These are phyloP conservation scores for Ogataea nonfermentans DNA, from an alignment of 805 yeast genomes.

Conservation along the genomic window DNA sequence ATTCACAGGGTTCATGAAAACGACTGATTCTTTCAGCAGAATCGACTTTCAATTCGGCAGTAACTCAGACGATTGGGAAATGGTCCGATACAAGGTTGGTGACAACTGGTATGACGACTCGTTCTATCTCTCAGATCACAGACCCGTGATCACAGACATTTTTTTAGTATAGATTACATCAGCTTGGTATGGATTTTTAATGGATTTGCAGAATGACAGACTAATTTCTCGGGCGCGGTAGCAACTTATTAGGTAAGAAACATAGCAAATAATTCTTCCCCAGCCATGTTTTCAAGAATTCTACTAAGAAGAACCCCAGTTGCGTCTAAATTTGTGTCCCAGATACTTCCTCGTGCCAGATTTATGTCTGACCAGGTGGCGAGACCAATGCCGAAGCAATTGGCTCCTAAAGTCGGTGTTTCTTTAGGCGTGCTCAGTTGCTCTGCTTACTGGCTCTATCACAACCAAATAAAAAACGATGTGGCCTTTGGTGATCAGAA, in stretches of 20 bases:
- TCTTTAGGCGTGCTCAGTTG: conserved; percentile 24
- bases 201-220: neutral
- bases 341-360: neutral
- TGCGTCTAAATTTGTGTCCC: neutral
- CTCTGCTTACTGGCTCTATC: conserved; percentile 17
- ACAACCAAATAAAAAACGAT: conserved; percentile 24
- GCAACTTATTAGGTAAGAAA: conserved; percentile 7
- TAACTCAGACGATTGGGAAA: conserved; percentile 23
- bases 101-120: conserved; percentile 38
- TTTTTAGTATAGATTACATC: neutral
- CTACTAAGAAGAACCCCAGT: conserved; percentile 2
- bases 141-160: conserved; percentile 42
- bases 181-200: neutral
- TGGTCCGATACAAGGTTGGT: conserved; percentile 32
- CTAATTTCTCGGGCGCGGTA: conserved; percentile 11
- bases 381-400: neutral
- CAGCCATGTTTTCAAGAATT: conserved; percentile 11
- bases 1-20: conserved; percentile 39
- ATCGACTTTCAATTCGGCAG: conserved; percentile 43
- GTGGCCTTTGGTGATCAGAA: conserved; percentile 15
- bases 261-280: neutral
- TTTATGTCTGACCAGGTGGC: conserved; percentile 2
- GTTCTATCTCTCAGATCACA: conserved; percentile 43
- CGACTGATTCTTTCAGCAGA: conserved; percentile 24
- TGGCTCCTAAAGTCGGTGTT: conserved; percentile 13